phyloP scores from a whole-genome alignment of 2,329 filamentous ascomycete genomes.

The Paracorniculantispora psalliotae region DNA sequence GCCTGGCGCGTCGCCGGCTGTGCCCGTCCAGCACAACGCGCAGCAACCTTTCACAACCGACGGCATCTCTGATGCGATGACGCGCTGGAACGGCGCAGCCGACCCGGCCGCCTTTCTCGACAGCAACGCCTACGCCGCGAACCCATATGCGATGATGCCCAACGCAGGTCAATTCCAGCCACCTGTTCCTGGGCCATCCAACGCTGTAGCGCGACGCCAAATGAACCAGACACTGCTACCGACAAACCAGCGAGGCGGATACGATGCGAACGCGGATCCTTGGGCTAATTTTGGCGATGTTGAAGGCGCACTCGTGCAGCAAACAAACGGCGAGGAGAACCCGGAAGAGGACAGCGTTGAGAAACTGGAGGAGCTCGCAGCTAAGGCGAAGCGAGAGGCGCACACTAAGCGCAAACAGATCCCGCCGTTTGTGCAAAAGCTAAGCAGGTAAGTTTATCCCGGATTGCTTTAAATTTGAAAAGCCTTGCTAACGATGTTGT shows the following conservation, averaged over 20 bases:
- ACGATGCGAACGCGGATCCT: conserved; percentile 35
- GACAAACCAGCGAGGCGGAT: conserved; percentile 32
- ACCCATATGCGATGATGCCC: conserved; percentile 36
- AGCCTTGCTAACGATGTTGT: conserved; percentile 19
- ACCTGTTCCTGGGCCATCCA: conserved; percentile 34
- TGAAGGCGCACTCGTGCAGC: conserved; percentile 32
- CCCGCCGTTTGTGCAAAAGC: conserved; percentile 93
- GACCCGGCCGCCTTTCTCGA: conserved; percentile 36
- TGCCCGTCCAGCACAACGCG: conserved; percentile 47
- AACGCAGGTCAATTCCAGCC: conserved; percentile 30
- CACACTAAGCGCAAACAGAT: conserved; percentile 92
- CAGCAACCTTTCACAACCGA: conserved; percentile 43
- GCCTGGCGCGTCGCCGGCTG: conserved; percentile 62
- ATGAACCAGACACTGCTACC: conserved; percentile 48
- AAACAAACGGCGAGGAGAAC: conserved; percentile 28
- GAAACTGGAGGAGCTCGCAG: conserved; percentile 71
- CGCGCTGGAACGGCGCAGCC: conserved; percentile 39
- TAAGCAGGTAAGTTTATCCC: conserved; percentile 75
- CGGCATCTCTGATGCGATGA: conserved; percentile 43
- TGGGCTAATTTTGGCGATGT: conserved; percentile 40
- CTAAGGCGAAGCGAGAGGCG: conserved; percentile 79
- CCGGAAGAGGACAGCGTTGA: conserved; percentile 67
- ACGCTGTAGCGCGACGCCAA: conserved; percentile 47
- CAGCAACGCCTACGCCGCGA: conserved; percentile 27
- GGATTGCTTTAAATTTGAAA: conserved; percentile 6